These are phyloP conservation scores for Corynascus novoguineensis DNA, from an alignment of 495 filamentous ascomycete genomes.

Conservation along the genomic window DNA sequence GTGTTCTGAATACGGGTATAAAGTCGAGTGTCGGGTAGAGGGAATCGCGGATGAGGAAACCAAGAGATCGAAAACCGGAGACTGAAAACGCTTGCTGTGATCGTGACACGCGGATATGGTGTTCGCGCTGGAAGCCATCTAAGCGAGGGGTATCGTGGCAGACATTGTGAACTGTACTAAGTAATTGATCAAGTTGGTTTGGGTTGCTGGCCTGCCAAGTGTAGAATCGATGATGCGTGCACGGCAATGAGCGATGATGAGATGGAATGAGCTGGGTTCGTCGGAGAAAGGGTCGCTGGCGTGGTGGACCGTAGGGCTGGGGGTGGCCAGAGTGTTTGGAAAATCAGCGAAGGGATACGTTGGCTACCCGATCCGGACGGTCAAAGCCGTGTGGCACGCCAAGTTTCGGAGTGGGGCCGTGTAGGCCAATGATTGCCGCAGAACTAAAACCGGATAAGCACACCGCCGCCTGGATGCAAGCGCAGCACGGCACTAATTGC, in stretches of 20 bases:
- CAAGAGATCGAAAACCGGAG: slow-evolving; percentile 30
- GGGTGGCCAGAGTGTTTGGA: slow-evolving; percentile 20
- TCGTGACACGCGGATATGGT: slow-evolving; percentile 17
- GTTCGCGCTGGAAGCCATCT: slow-evolving; percentile 33
- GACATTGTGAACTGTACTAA: slow-evolving; percentile 24
- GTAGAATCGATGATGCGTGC: not conserved
- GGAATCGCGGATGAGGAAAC: slow-evolving; percentile 22
- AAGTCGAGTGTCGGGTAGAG: slow-evolving; percentile 6
- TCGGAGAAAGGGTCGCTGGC: slow-evolving; percentile 9
- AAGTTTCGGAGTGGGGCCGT: not conserved
- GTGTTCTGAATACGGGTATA: not conserved
- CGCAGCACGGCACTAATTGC: not conserved
- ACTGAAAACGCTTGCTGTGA: slow-evolving; percentile 20
- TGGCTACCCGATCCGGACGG: slow-evolving; percentile 13
- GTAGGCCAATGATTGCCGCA: slow-evolving; percentile 8
- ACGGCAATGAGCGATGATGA: slow-evolving; percentile 12
- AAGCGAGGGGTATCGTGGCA: slow-evolving; percentile 16
- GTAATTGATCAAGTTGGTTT: slow-evolving; percentile 11
- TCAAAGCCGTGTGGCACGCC: slow-evolving; percentile 11
- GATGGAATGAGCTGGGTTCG: slow-evolving; percentile 11
- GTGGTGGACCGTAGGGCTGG: slow-evolving; percentile 11
- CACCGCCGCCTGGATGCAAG: not conserved
- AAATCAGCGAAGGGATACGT: slow-evolving; percentile 10
- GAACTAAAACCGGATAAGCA: not conserved
- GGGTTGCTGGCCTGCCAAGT: not conserved